Evolutionary conservation across 805 yeast genomes (phyloP).

Genomic region (Kurtzmaniella fragi): DNA sequence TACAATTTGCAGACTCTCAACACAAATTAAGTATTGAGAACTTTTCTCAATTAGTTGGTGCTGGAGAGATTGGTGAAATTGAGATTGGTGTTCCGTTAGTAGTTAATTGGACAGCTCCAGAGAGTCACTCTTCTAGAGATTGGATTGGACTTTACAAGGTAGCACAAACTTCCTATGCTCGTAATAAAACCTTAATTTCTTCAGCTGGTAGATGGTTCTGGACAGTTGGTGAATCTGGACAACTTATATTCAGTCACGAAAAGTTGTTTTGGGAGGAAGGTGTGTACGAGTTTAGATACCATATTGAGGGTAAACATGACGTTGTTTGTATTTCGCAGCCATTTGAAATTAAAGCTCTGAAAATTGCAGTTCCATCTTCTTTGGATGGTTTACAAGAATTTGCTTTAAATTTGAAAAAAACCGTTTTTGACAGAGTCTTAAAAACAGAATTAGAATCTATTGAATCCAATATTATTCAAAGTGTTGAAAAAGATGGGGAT

Average conservation of each 20-base stretch:
- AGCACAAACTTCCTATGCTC: constrained; percentile 51
- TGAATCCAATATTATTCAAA: constrained; percentile 21
- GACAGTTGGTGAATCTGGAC: constrained; percentile 36
- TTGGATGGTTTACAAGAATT: constrained; percentile 20
- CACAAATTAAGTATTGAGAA: constrained; percentile 23
- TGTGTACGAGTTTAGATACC: constrained; percentile 69
- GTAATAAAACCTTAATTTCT: constrained; percentile 52
- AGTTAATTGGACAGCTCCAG: constrained; percentile 53
- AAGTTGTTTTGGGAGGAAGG: constrained; percentile 63
- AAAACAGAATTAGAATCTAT: constrained; percentile 12
- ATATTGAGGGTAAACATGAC: constrained; percentile 59
- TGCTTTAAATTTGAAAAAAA: constrained; percentile 24
- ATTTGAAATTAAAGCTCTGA: constrained; percentile 50
- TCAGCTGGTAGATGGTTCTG: constrained; percentile 67
- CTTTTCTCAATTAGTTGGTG: constrained; percentile 10
- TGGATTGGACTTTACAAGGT: constrained; percentile 78
- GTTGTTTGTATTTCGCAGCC: constrained; percentile 64
- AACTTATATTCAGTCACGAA: constrained; percentile 42
- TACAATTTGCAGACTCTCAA: constrained; percentile 32
- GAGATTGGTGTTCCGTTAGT: constrained; percentile 49
- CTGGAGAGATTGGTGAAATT: constrained; percentile 8
- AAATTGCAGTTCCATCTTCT: constrained; percentile 29
- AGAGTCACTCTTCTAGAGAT: constrained; percentile 44
- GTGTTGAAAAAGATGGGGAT: constrained; percentile 21
- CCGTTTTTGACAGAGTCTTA: constrained; percentile 28